These are phyloP conservation scores for Aphanomyces invadans DNA, from an alignment of 352 stramenopile genomes.

Conservation along the genomic window DNA sequence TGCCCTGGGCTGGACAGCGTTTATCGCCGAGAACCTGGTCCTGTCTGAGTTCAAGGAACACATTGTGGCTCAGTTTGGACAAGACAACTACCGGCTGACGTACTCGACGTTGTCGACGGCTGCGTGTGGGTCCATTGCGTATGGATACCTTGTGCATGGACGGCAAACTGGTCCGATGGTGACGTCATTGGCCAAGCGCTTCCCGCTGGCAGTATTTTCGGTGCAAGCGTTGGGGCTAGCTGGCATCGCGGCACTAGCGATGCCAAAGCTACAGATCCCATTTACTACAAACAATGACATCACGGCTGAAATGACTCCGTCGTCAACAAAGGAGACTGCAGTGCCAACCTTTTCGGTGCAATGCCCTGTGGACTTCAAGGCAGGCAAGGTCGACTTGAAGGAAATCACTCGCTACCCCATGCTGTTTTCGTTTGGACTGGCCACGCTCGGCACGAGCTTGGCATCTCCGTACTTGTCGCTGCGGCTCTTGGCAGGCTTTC, in stretches of 20 bases:
- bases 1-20: slow-evolving; percentile 12
- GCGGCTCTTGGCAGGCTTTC: slow-evolving; percentile 19
- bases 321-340: neutral
- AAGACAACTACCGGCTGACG: slow-evolving; percentile 22
- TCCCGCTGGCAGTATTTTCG: slow-evolving; percentile 18
- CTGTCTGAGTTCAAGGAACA: slow-evolving; percentile 24
- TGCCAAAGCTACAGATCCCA: slow-evolving; percentile 21
- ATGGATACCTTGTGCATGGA: slow-evolving; percentile 16
- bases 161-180: slow-evolving; percentile 15
- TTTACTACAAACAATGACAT: neutral
- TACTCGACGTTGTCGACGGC: slow-evolving; percentile 24
- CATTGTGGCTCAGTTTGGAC: slow-evolving; percentile 18
- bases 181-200: slow-evolving; percentile 17
- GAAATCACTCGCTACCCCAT: slow-evolving; percentile 21
- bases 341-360: slow-evolving; percentile 7
- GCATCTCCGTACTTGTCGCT: slow-evolving; percentile 18
- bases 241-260: slow-evolving; percentile 9
- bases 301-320: neutral
- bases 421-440: slow-evolving; percentile 23
- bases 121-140: slow-evolving; percentile 21
- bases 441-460: slow-evolving; percentile 19
- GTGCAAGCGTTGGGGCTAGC: slow-evolving; percentile 16
- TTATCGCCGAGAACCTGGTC: slow-evolving; percentile 23
- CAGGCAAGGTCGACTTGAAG: slow-evolving; percentile 16
- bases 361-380: slow-evolving; percentile 24